Base-by-base conservation (phyloP, 768 basidiomycete species). In the Trametes villosa region DNA sequence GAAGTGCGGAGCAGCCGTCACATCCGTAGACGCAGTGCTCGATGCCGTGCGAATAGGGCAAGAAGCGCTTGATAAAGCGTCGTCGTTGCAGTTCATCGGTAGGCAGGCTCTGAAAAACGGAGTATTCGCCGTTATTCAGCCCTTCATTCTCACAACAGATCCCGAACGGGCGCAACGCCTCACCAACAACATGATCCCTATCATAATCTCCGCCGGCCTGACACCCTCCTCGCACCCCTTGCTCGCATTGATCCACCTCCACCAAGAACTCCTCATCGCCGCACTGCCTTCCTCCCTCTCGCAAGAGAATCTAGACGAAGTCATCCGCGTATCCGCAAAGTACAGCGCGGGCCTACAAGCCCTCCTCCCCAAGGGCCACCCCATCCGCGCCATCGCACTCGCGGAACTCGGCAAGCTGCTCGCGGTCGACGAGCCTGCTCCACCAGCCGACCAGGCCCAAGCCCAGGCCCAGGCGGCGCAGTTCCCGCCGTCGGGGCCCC, bases 401-500 rank as follows among this genome's bases (percentile, higher is more conserved):
- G 86, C 88, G 3, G 94, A 96, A 71, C 78, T 92, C 7, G 93
- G 91, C 0, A 95, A 94, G 74, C 75, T 94, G 8, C 78, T 95
- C 7, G 84, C 85, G 0, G 88, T 94, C 0, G 91, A 94, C 66
- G 91, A 93, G 68, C 87, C 86, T 0, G 71, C 74, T 3, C 83
- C 85, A 3, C 71, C 71, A 26, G 50, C 34, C 18, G 58, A 53
- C 1, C 20, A 29, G 13, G 47, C 52, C 1, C 20, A 29, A 9
- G 47, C 12, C 41, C 63, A 67, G n/a, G 69, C 15, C 44, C 63
- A 66, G 18, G 69, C 33, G 22, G 64, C 56, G 20, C 59, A 29
- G 41, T 91, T 86, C 69, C 91, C 88, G 4, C 91, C 91, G 0
- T 86, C 83, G 4, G 91, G 89, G 0, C 79, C 84, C 2, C 70